Evolutionary conservation across 441 rosid species (phyloP).

Genomic region (Daphne laureola): DNA sequence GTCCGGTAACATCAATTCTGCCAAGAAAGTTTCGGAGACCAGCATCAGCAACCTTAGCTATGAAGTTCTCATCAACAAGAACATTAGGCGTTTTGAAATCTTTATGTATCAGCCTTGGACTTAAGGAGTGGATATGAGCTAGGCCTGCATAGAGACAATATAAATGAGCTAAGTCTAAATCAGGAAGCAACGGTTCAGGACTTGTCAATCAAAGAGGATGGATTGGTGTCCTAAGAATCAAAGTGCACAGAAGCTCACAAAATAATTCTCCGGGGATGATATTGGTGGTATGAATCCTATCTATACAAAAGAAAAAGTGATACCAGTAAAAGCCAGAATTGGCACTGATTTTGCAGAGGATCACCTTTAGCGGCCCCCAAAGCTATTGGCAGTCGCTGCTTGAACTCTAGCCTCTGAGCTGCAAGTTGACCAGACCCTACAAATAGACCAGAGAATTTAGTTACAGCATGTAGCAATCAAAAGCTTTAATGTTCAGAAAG

Average conservation of each 20-base stretch:
- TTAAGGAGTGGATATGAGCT: slow-evolving; percentile 63
- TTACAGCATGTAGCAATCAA: no score
- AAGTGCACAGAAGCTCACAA: slow-evolving; percentile 20
- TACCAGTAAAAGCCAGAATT: slow-evolving; percentile 68
- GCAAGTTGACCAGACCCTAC: slow-evolving; percentile 52
- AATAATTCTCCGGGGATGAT: slow-evolving; percentile 8
- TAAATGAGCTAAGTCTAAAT: slow-evolving; percentile 18
- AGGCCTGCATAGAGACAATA: slow-evolving; percentile 36
- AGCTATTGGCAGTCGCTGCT: slow-evolving; percentile 56
- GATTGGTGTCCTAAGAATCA: not conserved
- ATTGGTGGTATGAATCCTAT: slow-evolving; percentile 17
- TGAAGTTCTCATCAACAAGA: slow-evolving; percentile 66
- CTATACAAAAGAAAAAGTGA: slow-evolving; percentile 33
- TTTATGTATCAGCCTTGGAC: slow-evolving; percentile 62
- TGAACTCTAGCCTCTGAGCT: slow-evolving; percentile 60
- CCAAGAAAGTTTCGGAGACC: slow-evolving; percentile 70
- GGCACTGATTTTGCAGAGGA: slow-evolving; percentile 77
- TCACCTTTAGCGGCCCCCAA: slow-evolving; percentile 83
- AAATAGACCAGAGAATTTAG: slow-evolving; percentile 3
- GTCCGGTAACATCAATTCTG: slow-evolving; percentile 61
- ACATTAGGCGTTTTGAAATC: slow-evolving; percentile 69
- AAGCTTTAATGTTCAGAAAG: not conserved
- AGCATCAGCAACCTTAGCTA: slow-evolving; percentile 68
- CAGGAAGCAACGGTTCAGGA: slow-evolving; percentile 18
- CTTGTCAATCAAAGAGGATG: slow-evolving; percentile 11